These are phyloP conservation scores for Mortierella sp. DNA, from an alignment of 371 early-diverging fungal genomes.

Conservation along the genomic window DNA sequence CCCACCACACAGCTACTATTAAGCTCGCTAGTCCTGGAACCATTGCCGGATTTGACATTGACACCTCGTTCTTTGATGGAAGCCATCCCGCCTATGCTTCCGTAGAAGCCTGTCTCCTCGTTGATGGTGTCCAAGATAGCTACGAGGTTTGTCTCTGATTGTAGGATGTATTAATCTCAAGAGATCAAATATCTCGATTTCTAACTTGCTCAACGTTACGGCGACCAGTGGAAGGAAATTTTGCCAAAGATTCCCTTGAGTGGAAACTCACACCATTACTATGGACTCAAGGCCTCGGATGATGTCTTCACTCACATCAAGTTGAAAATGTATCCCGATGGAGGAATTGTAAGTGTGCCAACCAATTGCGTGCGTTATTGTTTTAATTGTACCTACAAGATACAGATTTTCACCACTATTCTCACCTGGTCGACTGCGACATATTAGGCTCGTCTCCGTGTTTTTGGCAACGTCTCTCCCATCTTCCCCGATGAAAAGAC, in stretches of 20 bases:
- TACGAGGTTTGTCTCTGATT: conserved; percentile 23
- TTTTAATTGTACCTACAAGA: neutral
- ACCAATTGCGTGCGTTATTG: neutral
- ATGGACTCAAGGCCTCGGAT: conserved; percentile 64
- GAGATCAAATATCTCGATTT: neutral
- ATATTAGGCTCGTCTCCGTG: conserved; percentile 80
- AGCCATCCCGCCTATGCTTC: conserved; percentile 53
- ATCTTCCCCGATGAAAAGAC: conserved; percentile 69
- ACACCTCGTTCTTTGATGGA: conserved; percentile 84
- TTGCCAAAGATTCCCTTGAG: conserved; percentile 75
- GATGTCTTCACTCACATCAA: conserved; percentile 77
- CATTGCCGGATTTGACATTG: conserved; percentile 85
- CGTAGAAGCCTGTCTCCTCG: conserved; percentile 41
- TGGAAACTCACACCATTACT: conserved; percentile 78
- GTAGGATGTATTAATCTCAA: too few relatives aligned
- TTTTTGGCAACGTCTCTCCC: conserved; percentile 82
- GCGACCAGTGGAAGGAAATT: conserved; percentile 77
- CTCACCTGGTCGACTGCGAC: conserved; percentile 27
- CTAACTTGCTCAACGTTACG: neutral
- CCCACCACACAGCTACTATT: conserved; percentile 70
- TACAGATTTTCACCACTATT: neutral
- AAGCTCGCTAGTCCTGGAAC: conserved; percentile 84
- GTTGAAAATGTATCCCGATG: conserved; percentile 88
- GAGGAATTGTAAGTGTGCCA: conserved; percentile 74
- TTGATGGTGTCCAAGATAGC: conserved; percentile 30